These are phyloP conservation scores for Didymellaceae sp. DNA, from an alignment of 2,329 filamentous ascomycete genomes.

Conservation along the genomic window DNA sequence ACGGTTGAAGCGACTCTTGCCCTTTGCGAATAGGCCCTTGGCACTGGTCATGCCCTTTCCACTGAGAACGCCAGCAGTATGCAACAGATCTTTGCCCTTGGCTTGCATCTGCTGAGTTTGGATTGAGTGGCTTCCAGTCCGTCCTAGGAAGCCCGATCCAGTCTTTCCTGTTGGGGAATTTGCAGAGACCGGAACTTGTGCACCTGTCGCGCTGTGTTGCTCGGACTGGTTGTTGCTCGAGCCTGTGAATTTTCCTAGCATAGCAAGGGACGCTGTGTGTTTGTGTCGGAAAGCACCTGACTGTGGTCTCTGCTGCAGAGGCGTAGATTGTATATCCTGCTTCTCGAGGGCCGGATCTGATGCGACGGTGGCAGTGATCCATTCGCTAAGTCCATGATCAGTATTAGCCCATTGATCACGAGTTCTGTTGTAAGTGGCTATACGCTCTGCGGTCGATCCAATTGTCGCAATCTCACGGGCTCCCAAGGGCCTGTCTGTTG, in stretches of 20 bases:
- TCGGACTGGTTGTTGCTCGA: conserved; percentile 26
- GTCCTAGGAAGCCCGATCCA: conserved; percentile 25
- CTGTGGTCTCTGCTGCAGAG: conserved; percentile 26
- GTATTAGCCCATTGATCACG: conserved; percentile 72
- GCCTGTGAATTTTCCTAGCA: conserved; percentile 45
- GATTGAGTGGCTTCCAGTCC: conserved; percentile 31
- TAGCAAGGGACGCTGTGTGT: conserved; percentile 43
- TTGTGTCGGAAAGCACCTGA: conserved; percentile 46
- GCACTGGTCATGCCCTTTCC: conserved; percentile 79
- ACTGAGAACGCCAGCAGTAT: conserved; percentile 75
- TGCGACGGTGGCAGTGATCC: conserved; percentile 60
- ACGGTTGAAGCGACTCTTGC: conserved; percentile 78
- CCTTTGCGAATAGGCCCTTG: conserved; percentile 89
- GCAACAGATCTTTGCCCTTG: conserved; percentile 88
- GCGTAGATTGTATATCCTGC: conserved; percentile 19
- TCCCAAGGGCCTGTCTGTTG: conserved; percentile 51
- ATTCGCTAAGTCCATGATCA: conserved; percentile 75
- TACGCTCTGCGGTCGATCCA: conserved; percentile 69
- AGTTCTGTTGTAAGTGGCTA: conserved; percentile 75
- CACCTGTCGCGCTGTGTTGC: conserved; percentile 30
- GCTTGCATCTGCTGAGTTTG: conserved; percentile 63
- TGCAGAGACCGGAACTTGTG: conserved; percentile 37
- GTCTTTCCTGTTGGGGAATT: conserved; percentile 31
- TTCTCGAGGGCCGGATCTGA: conserved; percentile 60
- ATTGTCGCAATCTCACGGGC: conserved; percentile 82